Evolutionary conservation across 352 stramenopile genomes (phyloP).

Genomic region (Pythium insidiosum): DNA sequence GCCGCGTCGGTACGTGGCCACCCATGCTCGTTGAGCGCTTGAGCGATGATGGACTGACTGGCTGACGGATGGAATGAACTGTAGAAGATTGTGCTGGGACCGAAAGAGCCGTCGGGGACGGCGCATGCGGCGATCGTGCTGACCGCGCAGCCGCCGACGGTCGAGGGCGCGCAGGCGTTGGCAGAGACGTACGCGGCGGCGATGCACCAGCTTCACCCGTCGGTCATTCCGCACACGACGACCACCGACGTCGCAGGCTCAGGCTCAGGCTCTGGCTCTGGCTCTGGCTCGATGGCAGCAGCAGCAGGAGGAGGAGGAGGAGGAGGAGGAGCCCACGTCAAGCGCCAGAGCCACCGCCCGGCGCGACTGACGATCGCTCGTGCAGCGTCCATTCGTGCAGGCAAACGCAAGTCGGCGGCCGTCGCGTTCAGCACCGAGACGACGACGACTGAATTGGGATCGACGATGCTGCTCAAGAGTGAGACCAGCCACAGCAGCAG

Average conservation of each 20-base stretch:
- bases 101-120: slow-evolving; percentile 36
- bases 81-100: slow-evolving; percentile 50
- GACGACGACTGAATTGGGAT: too few species aligned
- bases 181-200: slow-evolving; percentile 34
- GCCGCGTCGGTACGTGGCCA: slow-evolving; percentile 26
- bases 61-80: neutral
- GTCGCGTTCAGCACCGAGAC: too few species aligned
- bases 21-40: too few species aligned
- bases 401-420: slow-evolving; percentile 8
- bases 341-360: too few species aligned
- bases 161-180: slow-evolving; percentile 34
- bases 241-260: too few species aligned
- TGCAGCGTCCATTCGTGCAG: slow-evolving; percentile 11
- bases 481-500: neutral
- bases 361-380: slow-evolving; percentile 11
- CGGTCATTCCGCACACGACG: neutral
- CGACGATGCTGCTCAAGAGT: neutral
- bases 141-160: slow-evolving; percentile 35
- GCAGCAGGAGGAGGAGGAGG: too few species aligned
- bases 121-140: slow-evolving; percentile 36
- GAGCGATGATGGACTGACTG: neutral
- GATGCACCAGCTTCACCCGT: slow-evolving; percentile 25
- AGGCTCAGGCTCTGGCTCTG: too few species aligned
- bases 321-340: neutral
- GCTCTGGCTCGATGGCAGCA: too few species aligned